phyloP scores from a whole-genome alignment of 2,329 filamentous ascomycete species.

The Fusarium oxysporum region DNA sequence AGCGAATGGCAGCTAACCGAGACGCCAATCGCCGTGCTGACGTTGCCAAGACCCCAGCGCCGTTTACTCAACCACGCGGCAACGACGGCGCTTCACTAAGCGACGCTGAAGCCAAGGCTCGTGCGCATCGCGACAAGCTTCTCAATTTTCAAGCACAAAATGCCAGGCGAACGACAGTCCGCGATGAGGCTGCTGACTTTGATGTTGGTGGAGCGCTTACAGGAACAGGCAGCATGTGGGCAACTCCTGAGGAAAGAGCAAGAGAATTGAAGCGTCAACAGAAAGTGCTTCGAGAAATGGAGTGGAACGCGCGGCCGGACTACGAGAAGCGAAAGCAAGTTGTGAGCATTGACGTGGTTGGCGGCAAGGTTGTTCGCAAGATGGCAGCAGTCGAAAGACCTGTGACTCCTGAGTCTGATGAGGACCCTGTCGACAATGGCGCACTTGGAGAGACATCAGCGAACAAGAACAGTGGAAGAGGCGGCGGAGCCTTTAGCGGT shows the following conservation, averaged over 20 bases:
- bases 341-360: conserved; percentile 84
- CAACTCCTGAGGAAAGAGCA: conserved; percentile 83
- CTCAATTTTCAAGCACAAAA: conserved; percentile 88
- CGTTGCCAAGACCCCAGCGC: conserved; percentile 68
- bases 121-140: conserved; percentile 83
- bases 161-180: conserved; percentile 82
- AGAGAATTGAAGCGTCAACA: conserved; percentile 88
- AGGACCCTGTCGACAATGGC: conserved; percentile 50
- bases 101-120: conserved; percentile 75
- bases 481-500: conserved; percentile 72
- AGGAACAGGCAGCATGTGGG: conserved; percentile 75
- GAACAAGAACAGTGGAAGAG: conserved; percentile 48
- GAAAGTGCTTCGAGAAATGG: conserved; percentile 83
- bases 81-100: conserved; percentile 54
- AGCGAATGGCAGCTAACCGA: conserved; percentile 86
- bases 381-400: conserved; percentile 74
- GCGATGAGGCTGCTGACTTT: conserved; percentile 82
- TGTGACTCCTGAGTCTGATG: conserved; percentile 61
- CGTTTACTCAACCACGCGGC: conserved; percentile 65
- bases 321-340: conserved; percentile 91
- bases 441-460: conserved; percentile 50
- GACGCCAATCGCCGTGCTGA: conserved; percentile 74
- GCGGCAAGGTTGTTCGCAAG: conserved; percentile 78
- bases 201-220: conserved; percentile 61
- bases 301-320: conserved; percentile 85